Conservation (phyloP, 2,329 filamentous ascomycete species). For the Fusarium buharicum region DNA sequence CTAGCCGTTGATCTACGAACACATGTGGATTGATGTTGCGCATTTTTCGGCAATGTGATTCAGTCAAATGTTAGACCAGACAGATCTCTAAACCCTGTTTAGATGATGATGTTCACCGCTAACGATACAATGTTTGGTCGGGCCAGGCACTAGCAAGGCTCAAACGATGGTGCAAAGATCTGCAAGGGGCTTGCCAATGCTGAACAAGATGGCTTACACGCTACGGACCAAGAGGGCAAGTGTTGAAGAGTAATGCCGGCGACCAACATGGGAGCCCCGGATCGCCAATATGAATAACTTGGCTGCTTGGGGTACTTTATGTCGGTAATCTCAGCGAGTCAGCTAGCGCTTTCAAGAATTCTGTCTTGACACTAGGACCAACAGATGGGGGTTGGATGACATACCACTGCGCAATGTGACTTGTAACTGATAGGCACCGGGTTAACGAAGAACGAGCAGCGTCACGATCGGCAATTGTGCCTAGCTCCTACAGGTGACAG, state of each 20-base stretch:
- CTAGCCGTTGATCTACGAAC: neutral
- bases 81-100: neutral
- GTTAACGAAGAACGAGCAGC: neutral
- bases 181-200: neutral
- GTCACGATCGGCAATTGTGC: neutral
- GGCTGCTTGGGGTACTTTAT: neutral
- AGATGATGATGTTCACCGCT: constrained; percentile 8
- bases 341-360: neutral
- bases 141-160: neutral
- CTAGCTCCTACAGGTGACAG: neutral
- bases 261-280: neutral
- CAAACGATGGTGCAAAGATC: constrained; percentile 5
- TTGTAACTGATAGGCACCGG: neutral
- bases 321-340: neutral
- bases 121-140: neutral
- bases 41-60: neutral
- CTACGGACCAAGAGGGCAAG: constrained; percentile 4
- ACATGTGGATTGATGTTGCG: neutral
- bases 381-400: neutral
- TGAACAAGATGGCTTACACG: neutral
- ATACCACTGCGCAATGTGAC: neutral
- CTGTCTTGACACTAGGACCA: neutral
- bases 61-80: neutral
- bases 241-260: neutral
- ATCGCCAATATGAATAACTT: neutral